Percentiles rank a stretch among this genome's conserved stretches.
Conservation (phyloP, 768 basidiomycete genomes). For the Cystofilobasidium bisporidii region DNA sequence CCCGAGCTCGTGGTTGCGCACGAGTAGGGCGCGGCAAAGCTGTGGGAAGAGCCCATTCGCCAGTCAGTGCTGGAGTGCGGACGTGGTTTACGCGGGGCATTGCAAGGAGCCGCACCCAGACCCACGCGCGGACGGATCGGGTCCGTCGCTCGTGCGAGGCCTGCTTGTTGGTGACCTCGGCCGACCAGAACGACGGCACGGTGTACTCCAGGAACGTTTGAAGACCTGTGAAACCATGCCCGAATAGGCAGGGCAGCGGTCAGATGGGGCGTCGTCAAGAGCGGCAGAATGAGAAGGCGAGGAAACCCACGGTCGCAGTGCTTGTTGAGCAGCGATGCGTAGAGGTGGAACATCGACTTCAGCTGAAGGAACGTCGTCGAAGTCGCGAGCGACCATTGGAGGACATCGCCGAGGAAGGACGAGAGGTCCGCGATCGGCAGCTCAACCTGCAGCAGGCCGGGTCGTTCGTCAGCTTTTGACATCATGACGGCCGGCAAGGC, state of each 20-base stretch:
- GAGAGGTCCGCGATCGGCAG: slow-evolving; percentile 49
- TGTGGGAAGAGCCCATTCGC: slow-evolving; percentile 37
- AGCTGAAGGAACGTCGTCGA: slow-evolving; percentile 35
- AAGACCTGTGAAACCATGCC: slow-evolving; percentile 30
- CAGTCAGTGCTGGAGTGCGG: too few species aligned
- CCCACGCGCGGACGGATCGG: slow-evolving; percentile 25
- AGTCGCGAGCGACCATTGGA: slow-evolving; percentile 53
- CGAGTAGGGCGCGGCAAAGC: slow-evolving; percentile 70
- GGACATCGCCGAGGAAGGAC: slow-evolving; percentile 49
- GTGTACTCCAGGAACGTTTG: slow-evolving; percentile 29
- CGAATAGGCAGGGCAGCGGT: too few species aligned
- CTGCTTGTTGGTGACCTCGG: slow-evolving; percentile 41
- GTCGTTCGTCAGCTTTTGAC: too few species aligned
- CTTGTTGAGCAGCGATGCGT: slow-evolving; percentile 71
- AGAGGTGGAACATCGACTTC: slow-evolving; percentile 35
- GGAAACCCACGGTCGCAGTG: slow-evolving; percentile 52
- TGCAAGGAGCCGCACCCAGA: slow-evolving; percentile 30
- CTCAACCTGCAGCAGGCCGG: slow-evolving; percentile 51
- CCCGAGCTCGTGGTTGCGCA: slow-evolving; percentile 58
- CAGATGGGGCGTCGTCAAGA: too few species aligned
- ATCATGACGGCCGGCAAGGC: too few species aligned
- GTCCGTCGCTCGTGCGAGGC: slow-evolving; percentile 3
- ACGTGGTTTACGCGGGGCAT: too few species aligned
- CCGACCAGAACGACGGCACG: slow-evolving; percentile 48
- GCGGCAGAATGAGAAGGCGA: slow-evolving; percentile 43